A percentile compares a stretch with the other conserved stretches of the same genome.
Conservation (phyloP, 2,329 filamentous ascomycete species). For the Xylariaceae sp. region DNA sequence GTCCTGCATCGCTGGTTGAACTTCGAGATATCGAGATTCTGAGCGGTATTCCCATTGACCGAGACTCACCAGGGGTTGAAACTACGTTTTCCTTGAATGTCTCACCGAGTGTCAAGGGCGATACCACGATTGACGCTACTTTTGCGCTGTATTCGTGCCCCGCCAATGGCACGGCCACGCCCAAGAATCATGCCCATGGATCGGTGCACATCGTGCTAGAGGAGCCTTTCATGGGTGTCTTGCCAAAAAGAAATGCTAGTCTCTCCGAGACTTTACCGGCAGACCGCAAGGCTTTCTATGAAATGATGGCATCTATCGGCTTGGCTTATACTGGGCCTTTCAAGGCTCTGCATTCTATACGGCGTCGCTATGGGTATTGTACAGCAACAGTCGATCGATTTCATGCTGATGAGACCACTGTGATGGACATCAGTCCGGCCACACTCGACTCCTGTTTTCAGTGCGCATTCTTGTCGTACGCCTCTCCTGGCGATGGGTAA, state of each 20-base stretch:
- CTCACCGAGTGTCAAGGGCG: not conserved
- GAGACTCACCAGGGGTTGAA: slow-evolving; percentile 34
- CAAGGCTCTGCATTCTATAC: slow-evolving; percentile 31
- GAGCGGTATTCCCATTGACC: slow-evolving; percentile 27
- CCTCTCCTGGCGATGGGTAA: slow-evolving; percentile 36
- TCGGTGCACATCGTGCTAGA: slow-evolving; percentile 33
- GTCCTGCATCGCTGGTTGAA: slow-evolving; percentile 26
- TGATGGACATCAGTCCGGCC: slow-evolving; percentile 36
- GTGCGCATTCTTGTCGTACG: slow-evolving; percentile 38
- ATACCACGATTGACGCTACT: slow-evolving; percentile 27
- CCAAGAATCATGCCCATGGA: slow-evolving; percentile 36
- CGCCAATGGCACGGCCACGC: slow-evolving; percentile 29
- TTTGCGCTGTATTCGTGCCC: slow-evolving; percentile 35
- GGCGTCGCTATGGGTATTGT: slow-evolving; percentile 35
- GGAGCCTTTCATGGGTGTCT: slow-evolving; percentile 19
- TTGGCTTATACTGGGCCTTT: slow-evolving; percentile 39
- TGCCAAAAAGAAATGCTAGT: slow-evolving; percentile 26
- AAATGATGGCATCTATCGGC: slow-evolving; percentile 37
- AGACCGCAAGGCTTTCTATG: slow-evolving; percentile 35
- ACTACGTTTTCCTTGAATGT: slow-evolving; percentile 34
- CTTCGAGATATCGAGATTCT: slow-evolving; percentile 27
- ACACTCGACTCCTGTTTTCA: slow-evolving; percentile 40
- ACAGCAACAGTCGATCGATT: slow-evolving; percentile 29
- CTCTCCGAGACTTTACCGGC: slow-evolving; percentile 33
- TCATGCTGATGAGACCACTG: slow-evolving; percentile 36